Evolutionary conservation across 495 filamentous ascomycete species (phyloP).

Genomic region (Wilcoxina mikolae): DNA sequence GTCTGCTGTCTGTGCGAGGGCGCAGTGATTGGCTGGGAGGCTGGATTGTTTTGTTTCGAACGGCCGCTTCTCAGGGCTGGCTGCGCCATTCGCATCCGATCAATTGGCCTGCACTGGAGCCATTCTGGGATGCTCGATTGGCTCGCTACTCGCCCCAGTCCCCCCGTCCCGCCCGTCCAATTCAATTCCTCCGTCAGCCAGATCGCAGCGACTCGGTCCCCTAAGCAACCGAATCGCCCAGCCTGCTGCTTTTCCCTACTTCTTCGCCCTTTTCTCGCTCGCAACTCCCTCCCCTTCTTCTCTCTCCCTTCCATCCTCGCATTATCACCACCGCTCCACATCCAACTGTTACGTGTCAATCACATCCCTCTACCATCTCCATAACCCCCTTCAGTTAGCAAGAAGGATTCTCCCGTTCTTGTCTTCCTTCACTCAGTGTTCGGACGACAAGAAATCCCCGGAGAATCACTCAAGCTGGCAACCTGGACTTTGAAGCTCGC

Average conservation of each 20-base stretch:
- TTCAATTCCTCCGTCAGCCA: background rate
- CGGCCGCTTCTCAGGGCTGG: background rate
- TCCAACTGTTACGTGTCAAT: slow-evolving; percentile 2
- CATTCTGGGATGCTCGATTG: background rate
- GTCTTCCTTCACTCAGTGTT: slow-evolving; percentile 22
- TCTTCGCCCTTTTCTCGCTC: slow-evolving; percentile 5
- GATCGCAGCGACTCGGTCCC: background rate
- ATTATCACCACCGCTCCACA: slow-evolving; percentile 1
- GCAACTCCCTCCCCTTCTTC: background rate
- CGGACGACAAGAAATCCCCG: slow-evolving; percentile 26
- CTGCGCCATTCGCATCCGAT: background rate
- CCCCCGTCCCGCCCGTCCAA: background rate
- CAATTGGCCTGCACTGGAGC: background rate
- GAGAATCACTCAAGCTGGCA: slow-evolving; percentile 51
- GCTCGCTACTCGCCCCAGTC: background rate
- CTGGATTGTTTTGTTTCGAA: slow-evolving; percentile 2
- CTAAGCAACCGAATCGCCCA: background rate
- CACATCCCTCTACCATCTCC: background rate
- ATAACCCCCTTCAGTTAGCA: slow-evolving; percentile 14
- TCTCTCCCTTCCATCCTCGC: background rate
- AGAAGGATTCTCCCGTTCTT: slow-evolving; percentile 28
- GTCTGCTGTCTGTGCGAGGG: background rate
- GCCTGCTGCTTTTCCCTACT: slow-evolving; percentile 3
- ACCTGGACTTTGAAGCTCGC: slow-evolving; percentile 99
- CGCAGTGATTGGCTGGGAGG: background rate